These are phyloP conservation scores for Colletotrichum sp. DNA, from an alignment of 2,329 filamentous ascomycete genomes.

Conservation along the genomic window DNA sequence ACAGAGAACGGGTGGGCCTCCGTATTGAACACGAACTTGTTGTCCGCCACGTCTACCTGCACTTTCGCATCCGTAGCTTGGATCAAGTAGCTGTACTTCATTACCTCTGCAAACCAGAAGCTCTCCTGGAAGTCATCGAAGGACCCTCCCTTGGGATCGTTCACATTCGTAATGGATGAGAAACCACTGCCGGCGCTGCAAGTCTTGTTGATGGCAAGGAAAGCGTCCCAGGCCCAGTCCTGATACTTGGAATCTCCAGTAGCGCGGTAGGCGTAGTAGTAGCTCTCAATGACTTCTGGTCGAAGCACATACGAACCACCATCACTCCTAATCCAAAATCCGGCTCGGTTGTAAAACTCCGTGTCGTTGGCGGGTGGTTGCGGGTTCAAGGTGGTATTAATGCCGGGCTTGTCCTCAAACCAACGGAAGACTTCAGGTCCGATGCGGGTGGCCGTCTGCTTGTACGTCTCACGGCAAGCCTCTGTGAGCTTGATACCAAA, in stretches of 20 bases:
- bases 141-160: conserved; percentile 62
- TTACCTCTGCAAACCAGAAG: conserved; percentile 85
- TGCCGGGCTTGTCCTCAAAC: conserved; percentile 48
- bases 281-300: conserved; percentile 82
- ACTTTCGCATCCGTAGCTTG: conserved; percentile 63
- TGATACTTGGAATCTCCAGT: conserved; percentile 80
- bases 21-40: conserved; percentile 55
- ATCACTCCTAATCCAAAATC: conserved; percentile 70
- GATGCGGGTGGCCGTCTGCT: conserved; percentile 70
- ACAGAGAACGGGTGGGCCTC: conserved; percentile 49
- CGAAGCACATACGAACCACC: conserved; percentile 69
- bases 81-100: conserved; percentile 85
- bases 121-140: conserved; percentile 79
- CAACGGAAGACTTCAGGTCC: conserved; percentile 77
- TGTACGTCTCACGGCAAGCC: conserved; percentile 78
- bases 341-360: conserved; percentile 68
- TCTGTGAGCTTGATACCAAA: conserved; percentile 77
- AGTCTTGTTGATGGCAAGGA: conserved; percentile 69
- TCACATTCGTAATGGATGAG: conserved; percentile 70
- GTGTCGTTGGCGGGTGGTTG: conserved; percentile 48
- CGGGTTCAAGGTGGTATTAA: conserved; percentile 43
- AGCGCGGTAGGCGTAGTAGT: conserved; percentile 85
- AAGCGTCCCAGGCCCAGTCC: conserved; percentile 85
- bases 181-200: conserved; percentile 72
- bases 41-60: conserved; percentile 56